Percentiles rank a stretch among this genome's conserved stretches.
phyloP scores from a whole-genome alignment of 1,139 yeast genomes.

The Hansenula anomala region DNA sequence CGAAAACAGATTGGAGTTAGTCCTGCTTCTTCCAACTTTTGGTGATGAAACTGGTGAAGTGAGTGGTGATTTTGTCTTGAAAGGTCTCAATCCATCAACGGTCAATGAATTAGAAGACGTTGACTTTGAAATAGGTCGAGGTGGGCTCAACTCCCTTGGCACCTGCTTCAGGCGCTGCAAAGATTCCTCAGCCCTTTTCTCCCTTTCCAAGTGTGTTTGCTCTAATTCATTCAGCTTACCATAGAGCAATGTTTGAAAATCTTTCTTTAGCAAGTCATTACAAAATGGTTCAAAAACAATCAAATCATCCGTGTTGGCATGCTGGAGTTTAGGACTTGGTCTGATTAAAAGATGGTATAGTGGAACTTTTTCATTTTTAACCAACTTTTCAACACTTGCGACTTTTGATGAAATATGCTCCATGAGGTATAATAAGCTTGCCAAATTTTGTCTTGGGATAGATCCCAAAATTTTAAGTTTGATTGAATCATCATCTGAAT shows the following conservation, averaged over 20 bases:
- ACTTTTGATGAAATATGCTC: slow-evolving; percentile 10
- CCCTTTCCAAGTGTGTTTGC: slow-evolving; percentile 9
- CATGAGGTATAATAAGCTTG: slow-evolving; percentile 16
- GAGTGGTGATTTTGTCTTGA: slow-evolving; percentile 19
- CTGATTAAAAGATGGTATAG: slow-evolving; percentile 18
- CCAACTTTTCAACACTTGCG: not conserved
- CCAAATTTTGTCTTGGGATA: slow-evolving; percentile 24
- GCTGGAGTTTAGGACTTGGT: slow-evolving; percentile 13
- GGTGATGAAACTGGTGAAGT: slow-evolving; percentile 13
- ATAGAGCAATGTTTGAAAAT: slow-evolving; percentile 7
- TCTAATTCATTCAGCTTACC: slow-evolving; percentile 14
- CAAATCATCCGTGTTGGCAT: slow-evolving; percentile 9
- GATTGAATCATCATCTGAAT: not conserved
- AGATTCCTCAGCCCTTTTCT: slow-evolving; percentile 14
- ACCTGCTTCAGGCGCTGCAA: slow-evolving; percentile 7
- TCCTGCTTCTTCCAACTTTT: not conserved
- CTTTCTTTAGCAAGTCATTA: slow-evolving; percentile 9
- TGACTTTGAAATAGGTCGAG: slow-evolving; percentile 1
- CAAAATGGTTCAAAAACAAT: slow-evolving; percentile 6
- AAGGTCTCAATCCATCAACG: slow-evolving; percentile 15
- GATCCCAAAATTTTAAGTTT: slow-evolving; percentile 13
- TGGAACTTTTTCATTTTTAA: slow-evolving; percentile 9
- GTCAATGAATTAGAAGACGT: slow-evolving; percentile 4
- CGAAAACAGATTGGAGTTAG: not conserved
- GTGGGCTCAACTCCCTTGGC: not conserved